Conservation (phyloP, 2,329 filamentous ascomycete species). For the Fusarium sp. region DNA sequence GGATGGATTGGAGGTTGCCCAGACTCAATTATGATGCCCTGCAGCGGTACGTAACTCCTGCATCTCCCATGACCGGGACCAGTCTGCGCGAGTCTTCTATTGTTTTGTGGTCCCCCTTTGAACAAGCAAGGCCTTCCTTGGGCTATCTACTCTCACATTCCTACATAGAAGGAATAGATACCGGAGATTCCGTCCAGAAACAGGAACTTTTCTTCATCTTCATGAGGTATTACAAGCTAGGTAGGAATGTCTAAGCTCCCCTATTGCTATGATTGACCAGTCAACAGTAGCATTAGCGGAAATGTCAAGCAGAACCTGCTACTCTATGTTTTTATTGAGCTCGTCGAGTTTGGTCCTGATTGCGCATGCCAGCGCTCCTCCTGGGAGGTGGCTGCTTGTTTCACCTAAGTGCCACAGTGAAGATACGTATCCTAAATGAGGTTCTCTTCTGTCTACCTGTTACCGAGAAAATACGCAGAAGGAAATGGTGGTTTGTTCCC, state of each 20-base stretch:
- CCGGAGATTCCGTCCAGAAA: slow-evolving; percentile 17
- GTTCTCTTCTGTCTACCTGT: slow-evolving; percentile 12
- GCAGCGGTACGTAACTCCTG: slow-evolving; percentile 25
- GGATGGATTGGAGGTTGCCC: slow-evolving; percentile 39
- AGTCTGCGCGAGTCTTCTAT: slow-evolving; percentile 1
- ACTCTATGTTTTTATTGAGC: slow-evolving; percentile 14
- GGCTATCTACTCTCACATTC: background rate
- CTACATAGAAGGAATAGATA: background rate
- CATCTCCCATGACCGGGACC: slow-evolving; percentile 13
- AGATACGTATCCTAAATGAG: slow-evolving; percentile 27
- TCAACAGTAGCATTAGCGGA: slow-evolving; percentile 12
- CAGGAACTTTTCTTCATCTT: slow-evolving; percentile 25
- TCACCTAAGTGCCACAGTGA: slow-evolving; percentile 3
- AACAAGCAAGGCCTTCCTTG: slow-evolving; percentile 13
- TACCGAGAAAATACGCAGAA: background rate
- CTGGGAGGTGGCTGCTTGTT: slow-evolving; percentile 1
- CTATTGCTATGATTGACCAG: slow-evolving; percentile 42
- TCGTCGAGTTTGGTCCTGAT: slow-evolving; percentile 8
- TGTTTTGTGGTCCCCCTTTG: slow-evolving; percentile 5
- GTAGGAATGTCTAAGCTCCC: slow-evolving; percentile 44
- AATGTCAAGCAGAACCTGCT: slow-evolving; percentile 12
- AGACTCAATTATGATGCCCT: slow-evolving; percentile 32
- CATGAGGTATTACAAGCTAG: slow-evolving; percentile 4
- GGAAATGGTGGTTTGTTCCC: background rate
- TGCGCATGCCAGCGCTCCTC: slow-evolving; percentile 16